phyloP scores from a whole-genome alignment of 1,139 yeast species.

The Blastobotrys raffinosifermentans region DNA sequence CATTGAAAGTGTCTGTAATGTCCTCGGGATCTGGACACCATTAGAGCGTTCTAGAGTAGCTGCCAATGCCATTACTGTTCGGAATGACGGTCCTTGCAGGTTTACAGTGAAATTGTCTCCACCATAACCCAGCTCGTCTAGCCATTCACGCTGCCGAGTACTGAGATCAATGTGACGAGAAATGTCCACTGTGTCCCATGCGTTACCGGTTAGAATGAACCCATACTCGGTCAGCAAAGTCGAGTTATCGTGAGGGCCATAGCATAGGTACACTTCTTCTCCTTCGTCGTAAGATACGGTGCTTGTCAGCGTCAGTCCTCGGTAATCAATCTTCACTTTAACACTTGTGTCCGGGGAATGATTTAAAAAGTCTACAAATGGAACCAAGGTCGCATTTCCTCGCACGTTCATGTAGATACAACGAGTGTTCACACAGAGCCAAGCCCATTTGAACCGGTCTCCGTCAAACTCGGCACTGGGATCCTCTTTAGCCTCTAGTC shows the following conservation, averaged over 20 bases:
- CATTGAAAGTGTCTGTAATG: slow-evolving; percentile 6
- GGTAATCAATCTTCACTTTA: slow-evolving; percentile 40
- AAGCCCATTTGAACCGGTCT: slow-evolving; percentile 53
- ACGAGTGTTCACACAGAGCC: slow-evolving; percentile 88
- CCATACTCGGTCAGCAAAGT: slow-evolving; percentile 85
- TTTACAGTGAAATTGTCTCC: slow-evolving; percentile 74
- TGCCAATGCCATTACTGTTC: slow-evolving; percentile 73
- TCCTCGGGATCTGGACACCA: slow-evolving; percentile 4
- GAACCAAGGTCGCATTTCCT: slow-evolving; percentile 76
- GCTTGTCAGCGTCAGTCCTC: slow-evolving; percentile 44
- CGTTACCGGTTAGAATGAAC: slow-evolving; percentile 51
- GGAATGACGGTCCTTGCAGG: slow-evolving; percentile 51
- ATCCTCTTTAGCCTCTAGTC: slow-evolving; percentile 7
- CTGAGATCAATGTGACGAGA: slow-evolving; percentile 41
- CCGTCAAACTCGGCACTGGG: slow-evolving; percentile 10
- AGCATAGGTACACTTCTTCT: slow-evolving; percentile 65
- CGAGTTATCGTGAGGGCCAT: slow-evolving; percentile 85
- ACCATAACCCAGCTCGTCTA: slow-evolving; percentile 50
- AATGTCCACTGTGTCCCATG: slow-evolving; percentile 69
- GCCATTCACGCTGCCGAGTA: slow-evolving; percentile 39
- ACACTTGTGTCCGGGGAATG: slow-evolving; percentile 51
- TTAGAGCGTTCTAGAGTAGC: slow-evolving; percentile 42
- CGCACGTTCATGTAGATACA: slow-evolving; percentile 76
- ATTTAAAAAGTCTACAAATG: slow-evolving; percentile 82
- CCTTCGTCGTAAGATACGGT: slow-evolving; percentile 33